phyloP scores from a whole-genome alignment of 2,329 filamentous ascomycete species.

The Bipolaris bicolor region DNA sequence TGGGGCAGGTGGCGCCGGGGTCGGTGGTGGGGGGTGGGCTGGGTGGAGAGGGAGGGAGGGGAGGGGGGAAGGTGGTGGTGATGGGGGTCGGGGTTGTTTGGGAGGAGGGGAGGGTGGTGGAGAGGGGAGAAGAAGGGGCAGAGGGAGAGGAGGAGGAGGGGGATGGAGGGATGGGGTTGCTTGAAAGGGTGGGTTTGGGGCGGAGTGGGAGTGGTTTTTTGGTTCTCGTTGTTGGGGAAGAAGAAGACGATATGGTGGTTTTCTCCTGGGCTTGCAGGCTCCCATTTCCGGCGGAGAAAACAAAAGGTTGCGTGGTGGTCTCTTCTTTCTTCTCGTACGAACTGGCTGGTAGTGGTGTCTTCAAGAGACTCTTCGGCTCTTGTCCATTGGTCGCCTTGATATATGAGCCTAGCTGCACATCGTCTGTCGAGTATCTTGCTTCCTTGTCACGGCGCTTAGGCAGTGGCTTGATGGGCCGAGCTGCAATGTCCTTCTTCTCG shows the following conservation, averaged over 20 bases:
- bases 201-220: neutral
- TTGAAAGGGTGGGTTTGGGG: neutral
- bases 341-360: neutral
- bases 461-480: neutral
- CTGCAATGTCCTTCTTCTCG: neutral
- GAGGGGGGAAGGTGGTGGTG: neutral
- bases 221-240: neutral
- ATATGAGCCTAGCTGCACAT: neutral
- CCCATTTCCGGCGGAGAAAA: neutral
- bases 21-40: neutral
- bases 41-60: neutral
- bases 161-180: neutral
- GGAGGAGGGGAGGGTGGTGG: neutral
- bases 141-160: neutral
- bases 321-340: neutral
- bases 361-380: neutral
- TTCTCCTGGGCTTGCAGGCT: no score
- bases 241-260: neutral
- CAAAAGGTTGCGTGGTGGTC: neutral
- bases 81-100: neutral
- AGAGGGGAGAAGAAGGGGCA: neutral
- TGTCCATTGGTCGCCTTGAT: neutral
- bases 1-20: neutral
- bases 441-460: neutral
- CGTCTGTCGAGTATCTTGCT: neutral